These are phyloP conservation scores for Rutidosis leptorrhynchoides DNA, from an alignment of 129 eudicot species.

Conservation along the genomic window DNA sequence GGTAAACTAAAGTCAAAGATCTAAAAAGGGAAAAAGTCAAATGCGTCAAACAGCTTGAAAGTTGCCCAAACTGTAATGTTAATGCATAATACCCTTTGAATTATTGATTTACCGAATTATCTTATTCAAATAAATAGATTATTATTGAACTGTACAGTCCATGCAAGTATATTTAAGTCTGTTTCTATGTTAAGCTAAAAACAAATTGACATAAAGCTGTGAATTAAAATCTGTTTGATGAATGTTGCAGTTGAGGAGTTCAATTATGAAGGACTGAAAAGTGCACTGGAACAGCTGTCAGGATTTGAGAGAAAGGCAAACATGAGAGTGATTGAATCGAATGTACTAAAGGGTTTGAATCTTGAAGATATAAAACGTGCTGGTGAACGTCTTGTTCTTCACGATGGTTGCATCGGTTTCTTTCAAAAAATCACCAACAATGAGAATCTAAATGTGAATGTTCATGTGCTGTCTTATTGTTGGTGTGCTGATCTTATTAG, in stretches of 20 bases:
- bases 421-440: conserved; percentile 51
- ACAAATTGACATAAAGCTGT: too few species aligned
- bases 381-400: conserved; percentile 74
- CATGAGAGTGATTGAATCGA: conserved; percentile 68
- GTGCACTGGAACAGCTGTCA: conserved; percentile 61
- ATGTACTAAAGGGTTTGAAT: conserved; percentile 77
- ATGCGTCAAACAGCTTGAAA: not conserved
- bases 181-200: too few species aligned
- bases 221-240: conserved; percentile 7
- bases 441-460: conserved; percentile 51
- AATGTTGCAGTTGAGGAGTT: conserved; percentile 52
- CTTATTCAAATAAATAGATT: not conserved
- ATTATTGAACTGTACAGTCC: too few species aligned
- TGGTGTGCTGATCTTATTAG: conserved; percentile 96
- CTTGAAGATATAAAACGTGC: conserved; percentile 84
- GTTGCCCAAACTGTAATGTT: not conserved
- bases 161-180: too few species aligned
- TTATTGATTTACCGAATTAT: not conserved
- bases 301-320: conserved; percentile 78
- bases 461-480: conserved; percentile 80
- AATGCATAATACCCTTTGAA: not conserved
- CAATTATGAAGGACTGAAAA: conserved; percentile 45
- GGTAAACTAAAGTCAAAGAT: not conserved
- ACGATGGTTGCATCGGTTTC: conserved; percentile 73
- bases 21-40: not conserved